These are phyloP conservation scores for Nephelium lappaceum DNA, from an alignment of 345 rosid species.

Conservation along the genomic window DNA sequence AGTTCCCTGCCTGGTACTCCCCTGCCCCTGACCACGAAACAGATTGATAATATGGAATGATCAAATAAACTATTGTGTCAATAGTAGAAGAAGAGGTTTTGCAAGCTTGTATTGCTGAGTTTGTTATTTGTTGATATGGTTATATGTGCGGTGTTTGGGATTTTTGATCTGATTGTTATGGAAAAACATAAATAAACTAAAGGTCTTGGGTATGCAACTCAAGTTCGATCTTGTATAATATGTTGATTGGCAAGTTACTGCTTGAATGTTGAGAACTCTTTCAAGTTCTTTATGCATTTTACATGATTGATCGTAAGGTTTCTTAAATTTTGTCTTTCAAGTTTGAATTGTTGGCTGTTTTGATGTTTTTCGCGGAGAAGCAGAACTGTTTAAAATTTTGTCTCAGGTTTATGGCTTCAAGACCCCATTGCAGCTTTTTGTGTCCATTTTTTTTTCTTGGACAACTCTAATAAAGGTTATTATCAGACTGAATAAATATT, in stretches of 20 bases:
- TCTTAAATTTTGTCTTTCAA: not conserved
- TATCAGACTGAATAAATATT: no score
- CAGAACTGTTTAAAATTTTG: not conserved
- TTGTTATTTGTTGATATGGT: not conserved
- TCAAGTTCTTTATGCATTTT: not conserved
- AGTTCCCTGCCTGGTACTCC: constrained; percentile 77
- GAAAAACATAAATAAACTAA: not conserved
- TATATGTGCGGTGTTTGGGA: not conserved
- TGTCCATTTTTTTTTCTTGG: no score
- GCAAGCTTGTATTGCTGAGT: not conserved
- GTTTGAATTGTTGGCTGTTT: not conserved
- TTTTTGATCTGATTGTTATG: not conserved
- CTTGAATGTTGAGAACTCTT: not conserved
- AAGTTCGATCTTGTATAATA: not conserved
- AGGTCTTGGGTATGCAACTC: no score
- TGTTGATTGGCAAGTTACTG: not conserved
- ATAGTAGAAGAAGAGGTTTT: not conserved
- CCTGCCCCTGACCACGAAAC: constrained; percentile 75
- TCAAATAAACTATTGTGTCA: not conserved
- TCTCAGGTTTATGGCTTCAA: not conserved
- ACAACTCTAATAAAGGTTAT: no score
- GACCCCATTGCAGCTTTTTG: not conserved
- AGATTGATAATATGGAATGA: constrained; percentile 36
- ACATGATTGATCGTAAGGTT: not conserved
- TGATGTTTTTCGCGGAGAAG: not conserved